Evolutionary conservation across 345 rosid genomes (phyloP).

Genomic region (Pugionium dolabratum): DNA sequence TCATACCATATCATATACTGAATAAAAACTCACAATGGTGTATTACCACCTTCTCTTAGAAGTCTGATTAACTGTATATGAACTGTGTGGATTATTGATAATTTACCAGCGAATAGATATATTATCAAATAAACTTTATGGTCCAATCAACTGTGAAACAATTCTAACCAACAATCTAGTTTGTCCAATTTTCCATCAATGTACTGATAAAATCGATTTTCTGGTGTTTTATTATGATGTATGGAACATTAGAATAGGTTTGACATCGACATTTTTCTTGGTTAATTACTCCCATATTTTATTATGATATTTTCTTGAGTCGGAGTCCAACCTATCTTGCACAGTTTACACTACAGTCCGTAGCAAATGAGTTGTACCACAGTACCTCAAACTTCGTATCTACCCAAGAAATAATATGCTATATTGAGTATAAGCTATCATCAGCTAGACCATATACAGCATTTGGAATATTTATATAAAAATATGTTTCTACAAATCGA

Average conservation of each 20-base stretch:
- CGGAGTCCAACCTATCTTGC: background rate
- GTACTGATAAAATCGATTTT: background rate
- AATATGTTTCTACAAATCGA: background rate
- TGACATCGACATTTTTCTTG: background rate
- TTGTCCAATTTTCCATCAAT: background rate
- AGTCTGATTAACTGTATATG: background rate
- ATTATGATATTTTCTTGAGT: background rate
- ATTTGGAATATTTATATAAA: background rate
- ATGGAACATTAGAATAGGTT: background rate
- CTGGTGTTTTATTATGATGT: background rate
- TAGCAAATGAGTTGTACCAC: background rate
- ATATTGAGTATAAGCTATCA: background rate
- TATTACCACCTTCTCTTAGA: background rate
- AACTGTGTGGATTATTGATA: background rate
- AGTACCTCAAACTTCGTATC: background rate
- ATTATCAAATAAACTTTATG: background rate
- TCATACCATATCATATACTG: conserved; percentile 1
- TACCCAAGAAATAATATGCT: background rate
- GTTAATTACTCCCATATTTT: background rate
- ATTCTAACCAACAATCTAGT: background rate
- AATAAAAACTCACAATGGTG: background rate
- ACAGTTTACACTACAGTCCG: background rate
- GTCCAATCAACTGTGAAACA: background rate
- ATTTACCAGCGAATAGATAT: background rate
- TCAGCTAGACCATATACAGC: background rate